Percentiles rank a stretch among this genome's conserved stretches.
phyloP scores from a whole-genome alignment of 169 alveolate species.

The Cryptosporidium xiaoi region DNA sequence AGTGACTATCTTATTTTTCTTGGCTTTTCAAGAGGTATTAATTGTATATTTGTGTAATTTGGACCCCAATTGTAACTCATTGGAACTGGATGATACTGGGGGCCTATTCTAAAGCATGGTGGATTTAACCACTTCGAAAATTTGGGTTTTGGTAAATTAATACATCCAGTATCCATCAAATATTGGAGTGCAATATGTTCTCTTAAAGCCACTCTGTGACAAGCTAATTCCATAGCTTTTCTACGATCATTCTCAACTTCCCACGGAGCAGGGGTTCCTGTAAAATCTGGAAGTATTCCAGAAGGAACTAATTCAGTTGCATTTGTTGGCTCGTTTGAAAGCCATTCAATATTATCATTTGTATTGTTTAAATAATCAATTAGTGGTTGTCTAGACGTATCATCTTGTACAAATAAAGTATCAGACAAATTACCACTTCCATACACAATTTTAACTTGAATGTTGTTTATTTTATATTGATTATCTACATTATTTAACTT shows the following conservation, averaged over 20 bases:
- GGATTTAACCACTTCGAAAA: conserved; percentile 71
- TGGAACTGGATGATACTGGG: conserved; percentile 70
- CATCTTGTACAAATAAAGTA: conserved; percentile 51
- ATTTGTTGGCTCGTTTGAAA: conserved; percentile 54
- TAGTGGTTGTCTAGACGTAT: conserved; percentile 69
- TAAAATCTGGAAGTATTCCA: conserved; percentile 47
- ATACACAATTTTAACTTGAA: conserved; percentile 28
- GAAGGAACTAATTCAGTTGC: conserved; percentile 73
- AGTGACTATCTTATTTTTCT: conserved; percentile 2
- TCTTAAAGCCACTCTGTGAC: conserved; percentile 70
- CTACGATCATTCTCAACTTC: conserved; percentile 73
- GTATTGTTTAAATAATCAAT: conserved; percentile 63
- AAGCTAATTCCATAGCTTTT: conserved; percentile 74
- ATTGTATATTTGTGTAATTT: conserved; percentile 67
- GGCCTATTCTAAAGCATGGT: conserved; percentile 67
- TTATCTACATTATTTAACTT: conserved; percentile 17
- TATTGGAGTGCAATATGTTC: conserved; percentile 72
- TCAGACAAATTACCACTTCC: conserved; percentile 40
- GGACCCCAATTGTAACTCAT: conserved; percentile 75
- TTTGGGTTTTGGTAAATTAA: conserved; percentile 50
- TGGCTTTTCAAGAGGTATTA: conserved; percentile 61
- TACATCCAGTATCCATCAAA: conserved; percentile 61
- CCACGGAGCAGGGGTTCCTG: conserved; percentile 75
- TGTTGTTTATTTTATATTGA: conserved; percentile 47
- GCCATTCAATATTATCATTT: conserved; percentile 70